A percentile compares a stretch with the other conserved stretches of the same genome.
These are phyloP conservation scores for Phaeotremella fagi DNA, from an alignment of 768 basidiomycete genomes.

Conservation along the genomic window DNA sequence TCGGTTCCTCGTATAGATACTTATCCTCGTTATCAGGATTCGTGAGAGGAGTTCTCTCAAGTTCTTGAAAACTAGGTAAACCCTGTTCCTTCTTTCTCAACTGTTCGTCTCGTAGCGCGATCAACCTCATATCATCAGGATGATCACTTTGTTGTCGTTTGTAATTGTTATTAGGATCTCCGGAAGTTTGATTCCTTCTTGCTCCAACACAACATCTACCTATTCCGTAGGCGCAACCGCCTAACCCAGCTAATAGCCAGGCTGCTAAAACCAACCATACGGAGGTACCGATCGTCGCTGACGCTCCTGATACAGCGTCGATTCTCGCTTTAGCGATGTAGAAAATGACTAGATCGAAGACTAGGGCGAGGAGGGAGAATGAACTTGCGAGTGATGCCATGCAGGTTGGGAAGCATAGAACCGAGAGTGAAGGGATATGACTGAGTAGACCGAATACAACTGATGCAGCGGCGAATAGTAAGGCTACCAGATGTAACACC, in stretches of 20 bases:
- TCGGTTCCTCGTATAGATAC: constrained; percentile 30
- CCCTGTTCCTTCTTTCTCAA: constrained; percentile 34
- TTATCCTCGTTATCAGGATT: constrained; percentile 31
- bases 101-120: constrained; percentile 31
- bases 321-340: constrained; percentile 82
- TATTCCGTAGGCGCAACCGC: constrained; percentile 78
- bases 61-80: constrained; percentile 32
- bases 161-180: constrained; percentile 20
- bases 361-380: constrained; percentile 76
- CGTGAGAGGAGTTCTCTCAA: constrained; percentile 28
- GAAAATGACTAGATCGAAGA: constrained; percentile 88
- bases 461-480: constrained; percentile 65
- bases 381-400: constrained; percentile 63
- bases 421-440: constrained; percentile 74
- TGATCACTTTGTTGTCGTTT: background rate
- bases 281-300: constrained; percentile 67
- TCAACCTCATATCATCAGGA: constrained; percentile 44
- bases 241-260: constrained; percentile 54
- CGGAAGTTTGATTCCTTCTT: constrained; percentile 14
- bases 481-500: constrained; percentile 83
- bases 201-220: constrained; percentile 75
- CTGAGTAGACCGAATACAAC: constrained; percentile 80
- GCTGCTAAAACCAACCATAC: constrained; percentile 47
- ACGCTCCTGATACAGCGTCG: constrained; percentile 65
- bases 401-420: constrained; percentile 46